Base-by-base conservation (phyloP, 805 yeast genomes). In the Lipomyces yamadae region DNA sequence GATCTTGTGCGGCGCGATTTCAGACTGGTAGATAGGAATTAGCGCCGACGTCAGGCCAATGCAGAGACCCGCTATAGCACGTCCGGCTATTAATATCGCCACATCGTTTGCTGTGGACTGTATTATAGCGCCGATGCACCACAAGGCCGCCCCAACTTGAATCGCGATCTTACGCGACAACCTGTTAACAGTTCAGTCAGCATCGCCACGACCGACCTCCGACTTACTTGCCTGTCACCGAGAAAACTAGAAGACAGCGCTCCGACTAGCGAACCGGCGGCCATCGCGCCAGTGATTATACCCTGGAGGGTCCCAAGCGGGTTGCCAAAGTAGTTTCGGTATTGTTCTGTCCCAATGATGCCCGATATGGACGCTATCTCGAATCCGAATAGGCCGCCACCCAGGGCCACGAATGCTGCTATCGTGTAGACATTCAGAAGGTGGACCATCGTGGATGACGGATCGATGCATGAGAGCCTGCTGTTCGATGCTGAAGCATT, bases 321-420 rank as follows among this genome's bases (percentile, higher is more conserved):
- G 48, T 74, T 61, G 63, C 80, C 69, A 76, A 86, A 87, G 71
- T 76, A 85, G 1, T 76, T 70, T 30, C 73, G 73, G 75, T 87
- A 88, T 29, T 80, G 79, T 0, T 75, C 76, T 4, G 81, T 76
- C 1, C 81, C 79, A 55, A 88, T 78, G 72, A 87, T 87, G 3
- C 87, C 85, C 0, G 89, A 82, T 80, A 88, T 81, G 0, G 92
- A 87, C 1, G 91, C 83, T 58, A 87, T 85, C 75, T 88, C 92
- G 72, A 86, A 82, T 61, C 92, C 91, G 77, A 86, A 83, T 77
- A 87, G 79, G 71, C 83, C 78, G 45, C 90, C 90, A 37, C 87
- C 85, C n/a, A 86, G 74, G 61, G 88, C 81, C 32, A 88, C 77
- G 56, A 85, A 81, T 33, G 75, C 70, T 18, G 85, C 81, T 57